Conservation (phyloP, 2,329 filamentous ascomycete genomes). For the Lachnellula suecica region DNA sequence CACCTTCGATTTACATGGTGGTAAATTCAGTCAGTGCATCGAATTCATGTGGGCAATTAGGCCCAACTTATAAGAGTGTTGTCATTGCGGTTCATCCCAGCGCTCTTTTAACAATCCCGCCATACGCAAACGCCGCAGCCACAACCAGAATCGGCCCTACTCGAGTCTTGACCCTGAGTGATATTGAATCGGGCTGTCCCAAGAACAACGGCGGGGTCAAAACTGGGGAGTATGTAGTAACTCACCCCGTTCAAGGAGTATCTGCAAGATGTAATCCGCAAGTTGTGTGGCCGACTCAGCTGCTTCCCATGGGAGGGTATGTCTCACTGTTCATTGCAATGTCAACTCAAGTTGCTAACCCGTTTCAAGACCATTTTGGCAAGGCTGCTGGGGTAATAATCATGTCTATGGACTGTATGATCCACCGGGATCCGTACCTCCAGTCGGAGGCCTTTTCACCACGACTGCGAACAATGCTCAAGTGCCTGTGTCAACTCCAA, state of each 20-base stretch:
- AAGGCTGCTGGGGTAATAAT: slow-evolving; percentile 37
- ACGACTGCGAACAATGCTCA: slow-evolving; percentile 15
- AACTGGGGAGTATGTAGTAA: slow-evolving; percentile 6
- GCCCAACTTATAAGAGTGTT: slow-evolving; percentile 32
- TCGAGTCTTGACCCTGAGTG: slow-evolving; percentile 34
- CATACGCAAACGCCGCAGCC: slow-evolving; percentile 19
- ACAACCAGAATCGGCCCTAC: slow-evolving; percentile 21
- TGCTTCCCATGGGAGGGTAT: slow-evolving; percentile 20
- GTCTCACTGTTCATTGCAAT: not conserved
- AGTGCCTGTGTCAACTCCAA: not conserved
- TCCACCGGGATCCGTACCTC: slow-evolving; percentile 39
- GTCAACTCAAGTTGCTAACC: not conserved
- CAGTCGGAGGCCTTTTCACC: slow-evolving; percentile 27
- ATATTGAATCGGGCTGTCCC: slow-evolving; percentile 35
- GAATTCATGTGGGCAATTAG: slow-evolving; percentile 32
- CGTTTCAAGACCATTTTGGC: slow-evolving; percentile 29
- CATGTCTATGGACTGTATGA: slow-evolving; percentile 39
- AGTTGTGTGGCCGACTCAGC: slow-evolving; percentile 15
- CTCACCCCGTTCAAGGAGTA: slow-evolving; percentile 10
- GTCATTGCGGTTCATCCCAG: slow-evolving; percentile 34
- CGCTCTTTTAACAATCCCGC: slow-evolving; percentile 36
- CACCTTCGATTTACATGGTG: slow-evolving; percentile 39
- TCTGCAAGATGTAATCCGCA: slow-evolving; percentile 22
- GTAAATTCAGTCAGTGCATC: slow-evolving; percentile 36
- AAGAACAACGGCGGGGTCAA: not conserved